These are phyloP conservation scores for Moelleriella libera DNA, from an alignment of 2,329 filamentous ascomycete species.

Conservation along the genomic window DNA sequence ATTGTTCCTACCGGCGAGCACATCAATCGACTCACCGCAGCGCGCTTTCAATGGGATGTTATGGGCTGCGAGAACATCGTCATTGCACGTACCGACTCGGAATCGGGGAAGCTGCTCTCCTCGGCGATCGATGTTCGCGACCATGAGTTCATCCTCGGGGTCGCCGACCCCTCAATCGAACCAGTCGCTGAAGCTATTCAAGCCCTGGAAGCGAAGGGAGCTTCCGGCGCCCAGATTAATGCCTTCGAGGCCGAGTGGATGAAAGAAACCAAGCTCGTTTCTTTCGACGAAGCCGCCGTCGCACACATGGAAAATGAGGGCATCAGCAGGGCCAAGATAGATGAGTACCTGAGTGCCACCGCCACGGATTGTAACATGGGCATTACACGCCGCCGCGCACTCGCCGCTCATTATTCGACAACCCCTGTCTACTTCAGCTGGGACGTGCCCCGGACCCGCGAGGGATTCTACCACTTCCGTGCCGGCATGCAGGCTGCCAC, in stretches of 20 bases:
- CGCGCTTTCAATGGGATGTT: constrained; percentile 94
- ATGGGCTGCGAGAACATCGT: constrained; percentile 95
- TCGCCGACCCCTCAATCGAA: constrained; percentile 58
- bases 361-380: constrained; percentile 57
- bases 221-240: constrained; percentile 68
- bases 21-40: constrained; percentile 84
- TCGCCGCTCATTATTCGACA: constrained; percentile 55
- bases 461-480: constrained; percentile 86
- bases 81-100: constrained; percentile 89
- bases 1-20: constrained; percentile 88
- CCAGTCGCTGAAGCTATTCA: constrained; percentile 82
- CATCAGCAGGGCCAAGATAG: constrained; percentile 47
- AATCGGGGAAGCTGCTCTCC: constrained; percentile 80
- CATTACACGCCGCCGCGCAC: constrained; percentile 58
- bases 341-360: constrained; percentile 51
- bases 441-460: constrained; percentile 83
- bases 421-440: constrained; percentile 70
- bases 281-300: constrained; percentile 81
- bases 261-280: constrained; percentile 69
- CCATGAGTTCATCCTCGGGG: constrained; percentile 90
- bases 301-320: constrained; percentile 57
- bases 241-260: constrained; percentile 79
- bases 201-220: constrained; percentile 72
- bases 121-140: constrained; percentile 88
- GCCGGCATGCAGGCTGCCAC: constrained; percentile 76